These are phyloP conservation scores for Globisporangium solare DNA, from an alignment of 352 stramenopile species.

Conservation along the genomic window DNA sequence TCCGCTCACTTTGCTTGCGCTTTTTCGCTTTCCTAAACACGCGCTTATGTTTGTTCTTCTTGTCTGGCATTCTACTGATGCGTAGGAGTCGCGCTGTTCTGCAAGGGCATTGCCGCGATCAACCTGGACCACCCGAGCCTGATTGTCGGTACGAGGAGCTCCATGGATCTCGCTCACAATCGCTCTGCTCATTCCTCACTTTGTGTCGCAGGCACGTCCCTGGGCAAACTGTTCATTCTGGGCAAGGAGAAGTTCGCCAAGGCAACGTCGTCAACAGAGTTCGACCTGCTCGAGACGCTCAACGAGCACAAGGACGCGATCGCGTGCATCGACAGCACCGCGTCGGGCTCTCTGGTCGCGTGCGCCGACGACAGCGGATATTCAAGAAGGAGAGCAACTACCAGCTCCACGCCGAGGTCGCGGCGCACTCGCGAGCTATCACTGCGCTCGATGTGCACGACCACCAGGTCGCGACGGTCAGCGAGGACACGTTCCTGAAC, in stretches of 20 bases:
- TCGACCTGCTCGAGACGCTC: constrained; percentile 61
- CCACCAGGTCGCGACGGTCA: constrained; percentile 49
- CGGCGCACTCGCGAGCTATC: constrained; percentile 62
- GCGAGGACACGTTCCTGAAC: constrained; percentile 79
- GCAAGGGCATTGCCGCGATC: constrained; percentile 54
- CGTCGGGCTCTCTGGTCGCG: constrained; percentile 31
- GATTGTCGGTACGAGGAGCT: constrained; percentile 35
- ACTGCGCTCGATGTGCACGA: constrained; percentile 55
- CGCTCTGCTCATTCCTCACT: not conserved
- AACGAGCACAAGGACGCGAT: constrained; percentile 48
- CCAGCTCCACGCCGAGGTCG: constrained; percentile 55
- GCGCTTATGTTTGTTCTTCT: too few relatives aligned
- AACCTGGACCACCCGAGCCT: constrained; percentile 39
- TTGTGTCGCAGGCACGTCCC: constrained; percentile 34
- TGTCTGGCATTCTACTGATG: too few relatives aligned
- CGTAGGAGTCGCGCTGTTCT: constrained; percentile 45
- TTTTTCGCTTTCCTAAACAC: constrained; percentile 6
- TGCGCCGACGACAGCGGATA: constrained; percentile 62
- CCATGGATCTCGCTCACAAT: not conserved
- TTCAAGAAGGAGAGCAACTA: constrained; percentile 41
- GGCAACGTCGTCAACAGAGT: constrained; percentile 31
- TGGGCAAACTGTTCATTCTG: constrained; percentile 57
- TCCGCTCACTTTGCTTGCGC: not conserved
- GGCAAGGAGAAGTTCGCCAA: constrained; percentile 52
- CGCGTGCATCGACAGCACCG: constrained; percentile 48